Conservation (phyloP, 495 filamentous ascomycete species). For the Podospora sp. region DNA sequence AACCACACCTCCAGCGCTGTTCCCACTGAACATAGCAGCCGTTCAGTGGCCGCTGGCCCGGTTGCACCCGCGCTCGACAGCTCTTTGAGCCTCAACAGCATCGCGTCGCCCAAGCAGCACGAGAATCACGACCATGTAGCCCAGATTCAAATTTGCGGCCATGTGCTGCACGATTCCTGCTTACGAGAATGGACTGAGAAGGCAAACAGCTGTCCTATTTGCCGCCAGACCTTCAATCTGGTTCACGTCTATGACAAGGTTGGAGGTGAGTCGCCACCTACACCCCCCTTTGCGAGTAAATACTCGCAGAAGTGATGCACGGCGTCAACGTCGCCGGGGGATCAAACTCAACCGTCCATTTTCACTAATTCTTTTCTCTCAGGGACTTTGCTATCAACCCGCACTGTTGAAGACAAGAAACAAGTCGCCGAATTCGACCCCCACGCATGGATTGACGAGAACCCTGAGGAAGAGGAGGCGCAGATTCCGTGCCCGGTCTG, state of each 20-base stretch:
- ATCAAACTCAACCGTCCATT: neutral
- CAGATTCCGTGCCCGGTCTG: conserved; percentile 81
- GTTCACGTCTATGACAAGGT: conserved; percentile 78
- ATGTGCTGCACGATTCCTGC: conserved; percentile 89
- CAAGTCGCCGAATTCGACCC: conserved; percentile 89
- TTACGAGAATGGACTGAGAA: conserved; percentile 90
- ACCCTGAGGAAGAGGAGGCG: conserved; percentile 66
- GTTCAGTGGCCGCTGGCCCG: conserved; percentile 41
- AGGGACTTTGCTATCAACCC: conserved; percentile 79
- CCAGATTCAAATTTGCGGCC: conserved; percentile 69
- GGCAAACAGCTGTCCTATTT: conserved; percentile 97
- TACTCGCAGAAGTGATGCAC: neutral
- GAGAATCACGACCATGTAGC: conserved; percentile 47
- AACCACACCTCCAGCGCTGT: conserved; percentile 1
- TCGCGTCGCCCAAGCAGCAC: conserved; percentile 53
- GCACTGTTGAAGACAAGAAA: conserved; percentile 82
- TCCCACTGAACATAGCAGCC: conserved; percentile 4
- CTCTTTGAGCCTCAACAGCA: conserved; percentile 39
- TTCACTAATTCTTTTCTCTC: conserved; percentile 32
- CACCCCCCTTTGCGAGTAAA: conserved; percentile 5
- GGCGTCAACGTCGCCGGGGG: neutral
- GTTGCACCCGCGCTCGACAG: conserved; percentile 34
- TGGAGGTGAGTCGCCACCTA: conserved; percentile 71
- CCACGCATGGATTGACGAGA: conserved; percentile 72
- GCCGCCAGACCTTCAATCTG: conserved; percentile 83